These are phyloP conservation scores for Sporothrix dimorphospora DNA, from an alignment of 2,329 filamentous ascomycete genomes.

Conservation along the genomic window DNA sequence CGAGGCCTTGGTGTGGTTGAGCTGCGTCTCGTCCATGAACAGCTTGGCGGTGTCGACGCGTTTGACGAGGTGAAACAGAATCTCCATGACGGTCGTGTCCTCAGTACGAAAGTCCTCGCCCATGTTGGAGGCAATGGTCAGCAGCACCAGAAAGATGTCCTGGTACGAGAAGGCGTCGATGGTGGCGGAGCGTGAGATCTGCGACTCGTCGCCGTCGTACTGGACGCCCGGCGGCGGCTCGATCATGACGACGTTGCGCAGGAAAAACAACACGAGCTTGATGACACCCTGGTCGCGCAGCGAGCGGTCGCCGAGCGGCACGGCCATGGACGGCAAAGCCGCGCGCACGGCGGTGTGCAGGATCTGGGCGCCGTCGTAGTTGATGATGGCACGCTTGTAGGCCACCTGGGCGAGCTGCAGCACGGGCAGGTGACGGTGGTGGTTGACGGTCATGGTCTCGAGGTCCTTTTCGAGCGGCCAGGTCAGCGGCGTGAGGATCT, in stretches of 20 bases:
- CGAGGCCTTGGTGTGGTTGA: conserved; percentile 68
- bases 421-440: conserved; percentile 88
- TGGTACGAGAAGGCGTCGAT: conserved; percentile 90
- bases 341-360: conserved; percentile 80
- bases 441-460: conserved; percentile 85
- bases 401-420: conserved; percentile 83
- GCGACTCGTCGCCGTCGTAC: conserved; percentile 84
- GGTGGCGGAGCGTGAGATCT: conserved; percentile 83
- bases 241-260: conserved; percentile 88
- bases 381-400: conserved; percentile 88
- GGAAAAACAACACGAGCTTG: conserved; percentile 83
- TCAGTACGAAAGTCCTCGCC: conserved; percentile 90
- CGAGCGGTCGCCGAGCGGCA: conserved; percentile 73
- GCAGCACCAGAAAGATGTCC: conserved; percentile 81
- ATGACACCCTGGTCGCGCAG: conserved; percentile 88
- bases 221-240: conserved; percentile 71
- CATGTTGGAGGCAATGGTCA: conserved; percentile 90
- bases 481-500: conserved; percentile 88
- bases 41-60: conserved; percentile 81
- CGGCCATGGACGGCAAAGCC: conserved; percentile 82
- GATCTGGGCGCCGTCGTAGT: conserved; percentile 76
- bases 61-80: conserved; percentile 90
- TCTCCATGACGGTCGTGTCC: conserved; percentile 87
- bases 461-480: conserved; percentile 86
- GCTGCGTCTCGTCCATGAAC: conserved; percentile 78